These are phyloP conservation scores for Cupressus sempervirens DNA, from an alignment of 75 land plant genomes.

Conservation along the genomic window DNA sequence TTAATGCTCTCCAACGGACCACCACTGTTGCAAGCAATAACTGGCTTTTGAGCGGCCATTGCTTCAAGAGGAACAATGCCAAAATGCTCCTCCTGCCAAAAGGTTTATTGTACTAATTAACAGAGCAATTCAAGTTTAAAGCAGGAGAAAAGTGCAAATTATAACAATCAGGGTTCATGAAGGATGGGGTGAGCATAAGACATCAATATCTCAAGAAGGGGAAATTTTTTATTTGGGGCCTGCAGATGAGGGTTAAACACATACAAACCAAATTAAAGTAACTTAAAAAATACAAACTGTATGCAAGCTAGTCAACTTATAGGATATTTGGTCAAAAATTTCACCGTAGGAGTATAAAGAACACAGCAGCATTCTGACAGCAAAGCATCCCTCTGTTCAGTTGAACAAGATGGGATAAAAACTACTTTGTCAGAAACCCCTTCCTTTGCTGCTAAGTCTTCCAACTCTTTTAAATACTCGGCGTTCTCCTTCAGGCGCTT, in stretches of 20 bases:
- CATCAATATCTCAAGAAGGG: neutral
- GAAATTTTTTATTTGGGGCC: neutral
- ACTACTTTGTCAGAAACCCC: constrained; percentile 56
- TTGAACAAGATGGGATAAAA: constrained; percentile 90
- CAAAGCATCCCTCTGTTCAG: constrained; percentile 62
- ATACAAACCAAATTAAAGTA: neutral
- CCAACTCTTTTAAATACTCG: constrained; percentile 80
- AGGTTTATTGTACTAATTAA: neutral
- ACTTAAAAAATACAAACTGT: neutral
- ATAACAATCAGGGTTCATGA: constrained; percentile 2
- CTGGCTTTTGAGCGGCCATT: constrained; percentile 96
- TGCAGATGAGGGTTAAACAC: neutral
- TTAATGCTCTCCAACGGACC: constrained; percentile 88
- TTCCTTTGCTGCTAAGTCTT: constrained; percentile 50
- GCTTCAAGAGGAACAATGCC: constrained; percentile 98
- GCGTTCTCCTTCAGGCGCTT: constrained; percentile 85
- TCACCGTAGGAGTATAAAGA: constrained; percentile 87
- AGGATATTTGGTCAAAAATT: neutral
- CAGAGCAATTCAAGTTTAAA: neutral
- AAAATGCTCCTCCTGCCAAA: constrained; percentile 90
- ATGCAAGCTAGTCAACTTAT: neutral
- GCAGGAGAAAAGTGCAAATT: neutral
- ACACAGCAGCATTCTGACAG: constrained; percentile 85
- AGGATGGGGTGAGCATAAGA: neutral
- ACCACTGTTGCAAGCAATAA: constrained; percentile 97